These are phyloP conservation scores for Naganishia onofrii DNA, from an alignment of 768 basidiomycete genomes.

Conservation along the genomic window DNA sequence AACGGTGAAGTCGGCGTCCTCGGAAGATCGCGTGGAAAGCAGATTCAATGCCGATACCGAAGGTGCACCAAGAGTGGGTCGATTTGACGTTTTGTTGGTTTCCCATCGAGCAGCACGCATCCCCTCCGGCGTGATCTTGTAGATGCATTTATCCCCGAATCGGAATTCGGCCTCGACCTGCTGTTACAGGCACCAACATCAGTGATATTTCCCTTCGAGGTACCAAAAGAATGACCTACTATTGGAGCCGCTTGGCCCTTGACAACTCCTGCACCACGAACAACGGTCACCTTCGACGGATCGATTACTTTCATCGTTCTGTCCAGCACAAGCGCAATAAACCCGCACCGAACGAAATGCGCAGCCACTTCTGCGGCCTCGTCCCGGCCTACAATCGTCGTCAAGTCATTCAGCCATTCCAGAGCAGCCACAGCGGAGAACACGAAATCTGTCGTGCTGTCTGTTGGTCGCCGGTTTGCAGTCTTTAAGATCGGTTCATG, in stretches of 20 bases:
- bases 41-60: background rate
- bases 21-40: conserved; percentile 17
- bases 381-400: conserved; percentile 90
- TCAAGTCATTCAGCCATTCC: conserved; percentile 97
- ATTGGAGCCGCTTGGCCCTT: conserved; percentile 31
- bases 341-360: conserved; percentile 92
- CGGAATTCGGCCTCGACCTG: conserved; percentile 95
- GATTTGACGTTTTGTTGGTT: background rate
- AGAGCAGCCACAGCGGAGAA: conserved; percentile 83
- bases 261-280: conserved; percentile 43
- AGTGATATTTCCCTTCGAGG: conserved; percentile 34
- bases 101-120: conserved; percentile 77
- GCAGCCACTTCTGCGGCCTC: conserved; percentile 97
- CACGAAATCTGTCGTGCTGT: conserved; percentile 56
- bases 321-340: conserved; percentile 69
- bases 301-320: conserved; percentile 46
- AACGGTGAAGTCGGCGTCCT: background rate
- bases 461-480: background rate
- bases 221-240: conserved; percentile 1
- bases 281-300: conserved; percentile 39
- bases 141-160: conserved; percentile 90
- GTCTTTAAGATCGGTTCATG: conserved; percentile 26
- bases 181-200: background rate
- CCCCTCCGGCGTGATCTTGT: conserved; percentile 90
- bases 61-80: background rate